A percentile compares a stretch with the other conserved stretches of the same genome.
These are phyloP conservation scores for Hysterangium stoloniferum DNA, from an alignment of 768 basidiomycete genomes.

Conservation along the genomic window DNA sequence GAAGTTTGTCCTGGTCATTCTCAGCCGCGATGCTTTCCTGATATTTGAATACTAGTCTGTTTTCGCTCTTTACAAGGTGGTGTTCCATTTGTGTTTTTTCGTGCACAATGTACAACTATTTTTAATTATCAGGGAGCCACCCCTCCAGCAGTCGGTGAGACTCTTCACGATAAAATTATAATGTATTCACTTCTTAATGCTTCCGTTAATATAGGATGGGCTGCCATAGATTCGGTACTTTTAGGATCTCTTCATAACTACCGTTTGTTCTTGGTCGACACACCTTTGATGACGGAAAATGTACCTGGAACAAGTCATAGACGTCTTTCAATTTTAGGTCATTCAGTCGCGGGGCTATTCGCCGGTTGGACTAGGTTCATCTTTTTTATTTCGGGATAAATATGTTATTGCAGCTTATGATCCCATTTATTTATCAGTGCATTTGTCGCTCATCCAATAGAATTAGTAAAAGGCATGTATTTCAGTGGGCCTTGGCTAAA, in stretches of 20 bases:
- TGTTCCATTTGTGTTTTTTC: neutral
- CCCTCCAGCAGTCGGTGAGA: constrained; percentile 49
- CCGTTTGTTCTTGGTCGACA: constrained; percentile 44
- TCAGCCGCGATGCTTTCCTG: neutral
- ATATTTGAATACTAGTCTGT: constrained; percentile 39
- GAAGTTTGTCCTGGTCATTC: constrained; percentile 39
- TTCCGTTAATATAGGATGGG: constrained; percentile 37
- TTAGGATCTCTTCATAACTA: constrained; percentile 69
- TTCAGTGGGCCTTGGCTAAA: constrained; percentile 14
- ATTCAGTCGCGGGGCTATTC: constrained; percentile 58
- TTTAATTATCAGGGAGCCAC: constrained; percentile 39
- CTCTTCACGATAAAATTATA: neutral
- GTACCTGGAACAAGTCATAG: constrained; percentile 35
- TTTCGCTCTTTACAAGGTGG: constrained; percentile 56
- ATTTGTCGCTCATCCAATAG: constrained; percentile 66
- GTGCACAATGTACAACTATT: neutral
- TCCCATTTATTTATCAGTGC: constrained; percentile 34
- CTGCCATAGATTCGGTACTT: constrained; percentile 61
- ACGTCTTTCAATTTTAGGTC: constrained; percentile 54
- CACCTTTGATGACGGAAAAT: constrained; percentile 45
- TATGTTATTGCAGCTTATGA: constrained; percentile 5
- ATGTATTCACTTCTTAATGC: neutral
- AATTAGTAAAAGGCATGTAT: constrained; percentile 59
- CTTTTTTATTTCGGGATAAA: neutral
- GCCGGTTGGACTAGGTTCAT: constrained; percentile 62